Evolutionary conservation across 371 early-diverging fungal genomes (phyloP).

Genomic region (Zychaea mexicana): DNA sequence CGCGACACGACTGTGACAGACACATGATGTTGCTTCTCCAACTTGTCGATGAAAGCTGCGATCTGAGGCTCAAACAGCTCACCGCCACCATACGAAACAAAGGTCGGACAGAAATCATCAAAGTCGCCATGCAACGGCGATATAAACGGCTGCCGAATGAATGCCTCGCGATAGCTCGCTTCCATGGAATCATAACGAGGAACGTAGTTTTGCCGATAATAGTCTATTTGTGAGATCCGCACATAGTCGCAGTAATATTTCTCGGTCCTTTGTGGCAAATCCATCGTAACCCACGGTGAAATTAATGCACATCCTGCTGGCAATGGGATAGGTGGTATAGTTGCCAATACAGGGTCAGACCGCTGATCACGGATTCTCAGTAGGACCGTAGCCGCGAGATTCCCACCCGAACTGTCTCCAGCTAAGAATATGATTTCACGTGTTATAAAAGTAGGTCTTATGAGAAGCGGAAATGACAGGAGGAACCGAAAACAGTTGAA

Average conservation of each 20-base stretch:
- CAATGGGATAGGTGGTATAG: conserved; percentile 19
- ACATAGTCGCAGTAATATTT: conserved; percentile 12
- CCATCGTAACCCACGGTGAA: conserved; percentile 34
- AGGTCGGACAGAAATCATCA: conserved; percentile 23
- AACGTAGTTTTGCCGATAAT: conserved; percentile 6
- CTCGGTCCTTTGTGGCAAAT: background rate
- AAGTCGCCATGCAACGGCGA: conserved; percentile 28
- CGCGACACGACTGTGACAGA: conserved; percentile 22
- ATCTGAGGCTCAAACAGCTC: conserved; percentile 30
- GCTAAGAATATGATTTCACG: conserved; percentile 18
- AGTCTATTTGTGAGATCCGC: background rate
- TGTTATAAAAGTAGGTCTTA: background rate
- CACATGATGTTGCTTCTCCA: conserved; percentile 24
- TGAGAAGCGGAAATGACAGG: too few species aligned
- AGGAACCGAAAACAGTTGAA: too few species aligned
- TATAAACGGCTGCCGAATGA: conserved; percentile 20
- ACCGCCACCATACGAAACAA: conserved; percentile 26
- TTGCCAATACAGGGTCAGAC: background rate
- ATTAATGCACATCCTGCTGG: conserved; percentile 25
- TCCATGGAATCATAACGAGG: conserved; percentile 7
- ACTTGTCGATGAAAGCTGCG: conserved; percentile 11
- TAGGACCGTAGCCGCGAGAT: conserved; percentile 19
- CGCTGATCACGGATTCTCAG: conserved; percentile 19
- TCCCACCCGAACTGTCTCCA: conserved; percentile 41
- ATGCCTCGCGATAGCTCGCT: background rate